A percentile compares a stretch with the other conserved stretches of the same genome.
These are phyloP conservation scores for Erodium moschatum DNA, from an alignment of 441 rosid species.

Conservation along the genomic window DNA sequence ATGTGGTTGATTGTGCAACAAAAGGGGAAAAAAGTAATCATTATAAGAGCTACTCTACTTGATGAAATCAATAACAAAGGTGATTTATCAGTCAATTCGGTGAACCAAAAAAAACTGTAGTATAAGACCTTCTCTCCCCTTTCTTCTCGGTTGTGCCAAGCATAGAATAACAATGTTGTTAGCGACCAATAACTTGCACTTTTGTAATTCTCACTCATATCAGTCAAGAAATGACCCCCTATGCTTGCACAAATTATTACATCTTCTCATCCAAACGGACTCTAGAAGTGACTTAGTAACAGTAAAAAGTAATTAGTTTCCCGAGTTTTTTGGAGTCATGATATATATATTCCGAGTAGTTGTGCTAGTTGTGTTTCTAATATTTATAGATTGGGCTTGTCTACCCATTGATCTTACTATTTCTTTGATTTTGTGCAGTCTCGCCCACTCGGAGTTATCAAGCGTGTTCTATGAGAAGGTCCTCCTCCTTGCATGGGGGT, in stretches of 20 bases:
- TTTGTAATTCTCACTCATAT: neutral
- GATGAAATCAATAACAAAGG: neutral
- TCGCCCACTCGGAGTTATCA: slow-evolving; percentile 42
- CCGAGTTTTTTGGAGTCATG: neutral
- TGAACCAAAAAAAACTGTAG: neutral
- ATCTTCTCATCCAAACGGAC: neutral
- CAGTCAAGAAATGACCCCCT: neutral
- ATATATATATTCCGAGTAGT: neutral
- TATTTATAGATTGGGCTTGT: neutral
- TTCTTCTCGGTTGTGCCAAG: neutral
- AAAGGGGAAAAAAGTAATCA: neutral
- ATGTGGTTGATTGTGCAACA: neutral
- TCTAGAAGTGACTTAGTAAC: neutral
- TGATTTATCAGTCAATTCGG: neutral
- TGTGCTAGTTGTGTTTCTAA: neutral
- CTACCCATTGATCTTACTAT: neutral
- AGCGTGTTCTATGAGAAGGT: slow-evolving; percentile 41
- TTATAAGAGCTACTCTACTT: neutral
- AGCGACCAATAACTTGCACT: neutral
- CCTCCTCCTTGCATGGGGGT: slow-evolving; percentile 38
- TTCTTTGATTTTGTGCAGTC: slow-evolving; percentile 24
- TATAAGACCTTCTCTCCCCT: neutral
- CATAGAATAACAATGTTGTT: neutral
- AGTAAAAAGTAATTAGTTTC: neutral
- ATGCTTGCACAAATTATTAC: neutral